Conservation (phyloP, 345 rosid genomes). For the Eutrema yunnanense region DNA sequence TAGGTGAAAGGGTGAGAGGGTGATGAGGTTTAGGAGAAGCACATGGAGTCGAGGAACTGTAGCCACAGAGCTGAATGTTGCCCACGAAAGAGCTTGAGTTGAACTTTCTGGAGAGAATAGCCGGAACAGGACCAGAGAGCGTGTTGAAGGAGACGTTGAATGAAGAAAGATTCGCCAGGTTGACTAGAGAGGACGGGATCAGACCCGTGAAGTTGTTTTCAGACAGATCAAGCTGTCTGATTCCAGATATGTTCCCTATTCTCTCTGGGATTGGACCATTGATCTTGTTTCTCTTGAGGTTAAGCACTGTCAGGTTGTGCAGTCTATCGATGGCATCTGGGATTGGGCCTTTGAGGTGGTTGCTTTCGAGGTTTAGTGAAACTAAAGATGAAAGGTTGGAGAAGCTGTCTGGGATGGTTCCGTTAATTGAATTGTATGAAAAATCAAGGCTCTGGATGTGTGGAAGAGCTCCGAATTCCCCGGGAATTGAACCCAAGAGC, state of each 20-base stretch:
- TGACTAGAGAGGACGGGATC: conserved; percentile 55
- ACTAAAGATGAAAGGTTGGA: conserved; percentile 50
- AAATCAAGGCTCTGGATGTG: conserved; percentile 57
- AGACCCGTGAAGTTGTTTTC: conserved; percentile 64
- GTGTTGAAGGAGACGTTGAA: conserved; percentile 87
- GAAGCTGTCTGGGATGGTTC: conserved; percentile 58
- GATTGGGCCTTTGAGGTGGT: conserved; percentile 41
- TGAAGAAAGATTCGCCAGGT: conserved; percentile 51
- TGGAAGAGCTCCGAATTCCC: conserved; percentile 43
- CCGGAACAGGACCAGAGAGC: conserved; percentile 81
- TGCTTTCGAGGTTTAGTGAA: conserved; percentile 49
- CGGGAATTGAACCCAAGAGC: conserved; percentile 51
- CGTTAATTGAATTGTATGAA: conserved; percentile 67
- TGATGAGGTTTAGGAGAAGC: conserved; percentile 43
- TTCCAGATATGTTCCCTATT: conserved; percentile 52
- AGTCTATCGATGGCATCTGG: conserved; percentile 47
- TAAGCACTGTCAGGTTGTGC: conserved; percentile 54
- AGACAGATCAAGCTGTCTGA: conserved; percentile 55
- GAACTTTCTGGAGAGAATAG: conserved; percentile 58
- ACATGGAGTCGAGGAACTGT: conserved; percentile 52
- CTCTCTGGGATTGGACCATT: conserved; percentile 53
- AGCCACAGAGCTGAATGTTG: conserved; percentile 89
- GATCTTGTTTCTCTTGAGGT: conserved; percentile 54
- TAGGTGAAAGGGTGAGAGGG: conserved; percentile 42
- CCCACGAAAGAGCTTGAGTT: conserved; percentile 82